These are phyloP conservation scores for Globisporangium megalacanthum DNA, from an alignment of 352 stramenopile species.

Conservation along the genomic window DNA sequence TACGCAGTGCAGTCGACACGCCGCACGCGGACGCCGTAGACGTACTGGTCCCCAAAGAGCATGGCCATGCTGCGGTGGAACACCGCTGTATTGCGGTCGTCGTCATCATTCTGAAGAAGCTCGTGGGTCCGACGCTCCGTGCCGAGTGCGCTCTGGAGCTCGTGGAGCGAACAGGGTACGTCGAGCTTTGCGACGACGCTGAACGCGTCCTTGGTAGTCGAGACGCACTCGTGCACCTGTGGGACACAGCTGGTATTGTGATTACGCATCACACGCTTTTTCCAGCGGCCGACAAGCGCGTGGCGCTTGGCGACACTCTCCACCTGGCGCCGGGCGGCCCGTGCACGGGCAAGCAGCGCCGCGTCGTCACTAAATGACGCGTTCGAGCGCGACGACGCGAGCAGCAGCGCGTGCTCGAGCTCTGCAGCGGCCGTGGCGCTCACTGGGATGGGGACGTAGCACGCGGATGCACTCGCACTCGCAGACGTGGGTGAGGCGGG, in stretches of 20 bases:
- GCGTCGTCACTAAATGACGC: slow-evolving; percentile 28
- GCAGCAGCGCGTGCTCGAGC: slow-evolving; percentile 22
- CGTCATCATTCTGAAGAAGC: no score
- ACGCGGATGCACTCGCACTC: slow-evolving; percentile 1
- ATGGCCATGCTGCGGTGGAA: slow-evolving; percentile 64
- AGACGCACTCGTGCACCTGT: slow-evolving; percentile 45
- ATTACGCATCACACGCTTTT: slow-evolving; percentile 19
- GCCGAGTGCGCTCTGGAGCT: slow-evolving; percentile 51
- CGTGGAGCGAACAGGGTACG: slow-evolving; percentile 43
- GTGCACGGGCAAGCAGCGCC: slow-evolving; percentile 22
- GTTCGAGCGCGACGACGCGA: slow-evolving; percentile 30
- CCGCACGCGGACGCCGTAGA: slow-evolving; percentile 44
- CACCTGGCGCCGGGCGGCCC: slow-evolving; percentile 35
- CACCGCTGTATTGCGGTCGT: slow-evolving; percentile 12
- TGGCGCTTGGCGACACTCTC: slow-evolving; percentile 38
- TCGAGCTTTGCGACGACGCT: slow-evolving; percentile 59
- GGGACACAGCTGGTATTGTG: not conserved
- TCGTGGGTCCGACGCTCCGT: slow-evolving; percentile 26
- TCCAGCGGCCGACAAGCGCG: slow-evolving; percentile 45
- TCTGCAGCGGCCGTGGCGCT: slow-evolving; percentile 7
- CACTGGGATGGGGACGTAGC: slow-evolving; percentile 7
- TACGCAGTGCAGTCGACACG: slow-evolving; percentile 26
- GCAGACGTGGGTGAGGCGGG: not conserved
- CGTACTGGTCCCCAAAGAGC: slow-evolving; percentile 57
- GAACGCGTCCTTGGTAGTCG: slow-evolving; percentile 40